These are phyloP conservation scores for Cochlearia excelsa DNA, from an alignment of 345 rosid species.

Conservation along the genomic window DNA sequence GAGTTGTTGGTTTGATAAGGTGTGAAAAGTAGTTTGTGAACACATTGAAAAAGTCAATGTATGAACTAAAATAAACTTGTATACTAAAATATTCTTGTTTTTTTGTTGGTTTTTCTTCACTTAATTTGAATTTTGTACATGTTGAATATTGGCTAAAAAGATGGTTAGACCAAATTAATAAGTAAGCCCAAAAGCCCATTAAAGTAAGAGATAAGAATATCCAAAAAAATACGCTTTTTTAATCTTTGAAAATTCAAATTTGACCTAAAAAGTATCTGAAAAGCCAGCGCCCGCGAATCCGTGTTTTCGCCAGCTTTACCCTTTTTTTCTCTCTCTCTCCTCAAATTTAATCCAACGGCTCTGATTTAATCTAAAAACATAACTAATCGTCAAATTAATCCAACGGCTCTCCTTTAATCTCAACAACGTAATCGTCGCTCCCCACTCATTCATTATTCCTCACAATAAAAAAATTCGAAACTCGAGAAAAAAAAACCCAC, in stretches of 20 bases:
- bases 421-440: conserved; percentile 54
- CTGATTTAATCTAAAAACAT: too few species aligned
- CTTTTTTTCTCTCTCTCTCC: neutral
- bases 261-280: conserved; percentile 31
- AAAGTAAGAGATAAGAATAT: neutral
- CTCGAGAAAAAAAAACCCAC: too few species aligned
- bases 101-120: neutral
- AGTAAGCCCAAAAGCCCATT: conserved; percentile 6
- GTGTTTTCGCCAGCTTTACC: conserved; percentile 16
- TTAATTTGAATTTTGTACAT: neutral
- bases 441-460: conserved; percentile 28
- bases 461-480: too few species aligned
- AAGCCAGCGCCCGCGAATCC: conserved; percentile 22
- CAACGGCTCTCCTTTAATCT: conserved; percentile 31
- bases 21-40: too few species aligned
- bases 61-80: too few species aligned
- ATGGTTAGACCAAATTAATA: too few species aligned
- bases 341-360: too few species aligned
- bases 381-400: conserved; percentile 12
- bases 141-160: too few species aligned
- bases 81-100: neutral
- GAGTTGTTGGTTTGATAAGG: too few species aligned
- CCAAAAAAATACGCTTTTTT: neutral
- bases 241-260: conserved; percentile 8
- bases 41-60: too few species aligned